Percentiles rank a stretch among this genome's conserved stretches.
phyloP scores from a whole-genome alignment of 106 monocot species.

The Iris macrosiphon region DNA sequence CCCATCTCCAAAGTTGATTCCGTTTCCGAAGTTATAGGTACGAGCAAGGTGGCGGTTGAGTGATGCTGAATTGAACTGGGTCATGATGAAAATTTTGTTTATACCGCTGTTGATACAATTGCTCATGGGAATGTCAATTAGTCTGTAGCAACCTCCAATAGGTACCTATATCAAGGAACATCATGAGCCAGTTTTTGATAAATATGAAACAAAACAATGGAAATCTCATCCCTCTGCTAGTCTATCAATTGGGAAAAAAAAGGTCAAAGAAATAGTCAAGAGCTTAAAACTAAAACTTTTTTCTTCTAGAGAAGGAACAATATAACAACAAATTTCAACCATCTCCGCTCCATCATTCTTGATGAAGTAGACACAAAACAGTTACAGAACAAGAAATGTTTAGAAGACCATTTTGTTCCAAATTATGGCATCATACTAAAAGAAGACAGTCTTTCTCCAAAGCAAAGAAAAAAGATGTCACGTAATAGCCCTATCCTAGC shows the following conservation, averaged over 20 bases:
- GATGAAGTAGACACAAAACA: too few relatives aligned
- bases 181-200: neutral
- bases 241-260: neutral
- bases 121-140: constrained; percentile 86
- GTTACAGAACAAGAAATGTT: too few relatives aligned
- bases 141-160: constrained; percentile 72
- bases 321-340: too few relatives aligned
- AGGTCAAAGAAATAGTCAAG: too few relatives aligned
- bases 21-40: constrained; percentile 66
- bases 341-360: too few relatives aligned
- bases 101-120: constrained; percentile 81
- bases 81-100: constrained; percentile 72
- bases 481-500: too few relatives aligned
- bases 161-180: constrained; percentile 44
- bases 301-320: neutral
- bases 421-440: too few relatives aligned
- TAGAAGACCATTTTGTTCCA: too few relatives aligned
- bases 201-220: neutral
- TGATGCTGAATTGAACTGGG: constrained; percentile 79
- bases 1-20: constrained; percentile 61
- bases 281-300: too few relatives aligned
- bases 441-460: too few relatives aligned
- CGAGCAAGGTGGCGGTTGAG: constrained; percentile 68
- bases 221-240: neutral
- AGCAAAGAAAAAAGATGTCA: too few relatives aligned